Conservation (phyloP, 2,329 filamentous ascomycete species). For the Pleomassaria siparia region DNA sequence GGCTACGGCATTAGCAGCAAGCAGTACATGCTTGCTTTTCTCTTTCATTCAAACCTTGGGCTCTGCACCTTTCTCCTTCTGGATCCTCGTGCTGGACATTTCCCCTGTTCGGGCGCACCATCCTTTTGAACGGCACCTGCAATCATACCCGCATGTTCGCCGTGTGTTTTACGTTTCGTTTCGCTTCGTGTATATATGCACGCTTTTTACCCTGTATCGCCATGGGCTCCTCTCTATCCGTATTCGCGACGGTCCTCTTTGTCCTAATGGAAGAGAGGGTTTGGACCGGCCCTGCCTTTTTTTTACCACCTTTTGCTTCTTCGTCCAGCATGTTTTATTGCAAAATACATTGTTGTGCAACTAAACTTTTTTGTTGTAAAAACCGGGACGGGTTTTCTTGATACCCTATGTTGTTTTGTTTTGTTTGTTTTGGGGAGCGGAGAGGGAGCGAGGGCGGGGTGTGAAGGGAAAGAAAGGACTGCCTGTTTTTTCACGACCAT, state of each 20-base stretch:
- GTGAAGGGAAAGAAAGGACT: not conserved
- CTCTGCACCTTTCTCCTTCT: not conserved
- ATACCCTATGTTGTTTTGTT: not conserved
- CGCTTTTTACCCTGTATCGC: not conserved
- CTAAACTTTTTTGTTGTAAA: not conserved
- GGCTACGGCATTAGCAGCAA: not conserved
- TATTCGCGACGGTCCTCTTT: not conserved
- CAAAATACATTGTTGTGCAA: not conserved
- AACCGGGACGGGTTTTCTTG: not conserved
- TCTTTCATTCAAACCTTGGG: not conserved
- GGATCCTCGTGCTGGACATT: not conserved
- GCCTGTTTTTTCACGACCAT: not conserved
- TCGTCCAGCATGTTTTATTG: not conserved
- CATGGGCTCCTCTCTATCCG: not conserved
- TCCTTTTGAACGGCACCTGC: not conserved
- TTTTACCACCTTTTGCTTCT: not conserved
- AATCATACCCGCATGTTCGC: not conserved
- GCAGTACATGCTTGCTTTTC: not conserved
- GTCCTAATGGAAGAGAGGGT: not conserved
- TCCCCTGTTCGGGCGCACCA: not conserved
- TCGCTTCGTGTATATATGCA: conserved; percentile 1
- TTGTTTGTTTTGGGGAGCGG: not conserved
- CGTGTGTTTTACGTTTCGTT: conserved; percentile 6
- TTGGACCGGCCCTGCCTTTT: not conserved
- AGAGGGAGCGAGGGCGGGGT: too few species aligned